phyloP scores from a whole-genome alignment of 1,139 yeast genomes.

The Debaryomyces fabryi region DNA sequence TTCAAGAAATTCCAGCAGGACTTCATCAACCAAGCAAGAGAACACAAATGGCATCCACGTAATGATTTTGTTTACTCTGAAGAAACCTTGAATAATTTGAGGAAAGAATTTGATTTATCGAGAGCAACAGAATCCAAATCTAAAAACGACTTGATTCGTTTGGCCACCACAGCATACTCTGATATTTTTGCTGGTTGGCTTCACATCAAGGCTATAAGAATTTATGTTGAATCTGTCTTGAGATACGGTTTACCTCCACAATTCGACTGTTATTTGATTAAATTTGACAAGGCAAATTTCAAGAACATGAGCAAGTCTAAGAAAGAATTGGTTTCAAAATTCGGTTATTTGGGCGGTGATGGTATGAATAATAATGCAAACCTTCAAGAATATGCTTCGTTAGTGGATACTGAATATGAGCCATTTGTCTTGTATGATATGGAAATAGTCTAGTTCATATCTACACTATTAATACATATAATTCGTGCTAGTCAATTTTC shows the following conservation, averaged over 20 bases:
- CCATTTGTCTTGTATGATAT: constrained; percentile 85
- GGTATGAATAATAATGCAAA: constrained; percentile 70
- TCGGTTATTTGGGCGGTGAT: constrained; percentile 89
- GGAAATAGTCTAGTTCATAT: constrained; percentile 32
- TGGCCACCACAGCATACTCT: constrained; percentile 84
- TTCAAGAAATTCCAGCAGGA: constrained; percentile 80
- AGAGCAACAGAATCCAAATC: constrained; percentile 71
- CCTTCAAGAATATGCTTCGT: constrained; percentile 82
- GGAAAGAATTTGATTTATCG: constrained; percentile 78
- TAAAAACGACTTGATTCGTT: constrained; percentile 77
- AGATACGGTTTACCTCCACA: constrained; percentile 97
- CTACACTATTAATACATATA: not conserved
- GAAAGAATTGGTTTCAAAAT: constrained; percentile 67
- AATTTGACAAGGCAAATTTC: constrained; percentile 39
- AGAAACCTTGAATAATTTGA: constrained; percentile 67
- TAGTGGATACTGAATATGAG: constrained; percentile 93
- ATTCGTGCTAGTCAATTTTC: not conserved
- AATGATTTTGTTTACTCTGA: constrained; percentile 85
- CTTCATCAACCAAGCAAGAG: constrained; percentile 74
- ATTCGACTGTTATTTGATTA: constrained; percentile 66
- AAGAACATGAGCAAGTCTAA: constrained; percentile 60
- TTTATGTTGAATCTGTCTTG: constrained; percentile 68
- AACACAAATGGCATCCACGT: constrained; percentile 88
- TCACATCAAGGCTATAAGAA: constrained; percentile 71
- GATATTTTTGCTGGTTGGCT: constrained; percentile 86